A percentile compares a stretch with the other conserved stretches of the same genome.
phyloP scores from a whole-genome alignment of 2,329 filamentous ascomycete species.

The Penicillium capsulatum region DNA sequence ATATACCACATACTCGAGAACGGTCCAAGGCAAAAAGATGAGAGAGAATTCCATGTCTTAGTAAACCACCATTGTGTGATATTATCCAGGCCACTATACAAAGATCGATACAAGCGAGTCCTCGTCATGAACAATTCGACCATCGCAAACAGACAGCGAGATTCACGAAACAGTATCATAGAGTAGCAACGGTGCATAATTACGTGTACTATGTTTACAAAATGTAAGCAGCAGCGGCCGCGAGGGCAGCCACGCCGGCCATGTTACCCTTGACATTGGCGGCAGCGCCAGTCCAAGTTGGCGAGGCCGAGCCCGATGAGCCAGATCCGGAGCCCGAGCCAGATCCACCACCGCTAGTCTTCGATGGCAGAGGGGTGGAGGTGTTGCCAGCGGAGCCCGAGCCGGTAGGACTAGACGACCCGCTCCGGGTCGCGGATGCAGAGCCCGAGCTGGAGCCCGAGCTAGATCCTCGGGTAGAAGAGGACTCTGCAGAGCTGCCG shows the following conservation, averaged over 20 bases:
- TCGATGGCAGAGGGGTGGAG: conserved; percentile 17
- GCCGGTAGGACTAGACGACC: conserved; percentile 6
- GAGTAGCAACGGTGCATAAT: no score
- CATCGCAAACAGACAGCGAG: no score
- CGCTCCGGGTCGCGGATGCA: conserved; percentile 9
- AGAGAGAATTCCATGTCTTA: no score
- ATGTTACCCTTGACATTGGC: conserved; percentile 24
- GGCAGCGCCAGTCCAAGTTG: conserved; percentile 26
- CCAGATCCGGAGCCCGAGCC: conserved; percentile 19
- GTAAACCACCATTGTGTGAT: no score
- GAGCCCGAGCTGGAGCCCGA: conserved; percentile 1
- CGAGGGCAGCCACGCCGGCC: conserved; percentile 23
- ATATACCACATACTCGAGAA: no score
- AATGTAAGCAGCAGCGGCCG: conserved; percentile 24
- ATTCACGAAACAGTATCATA: no score
- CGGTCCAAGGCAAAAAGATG: no score
- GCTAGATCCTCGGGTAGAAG: conserved; percentile 1
- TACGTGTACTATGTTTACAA: conserved; percentile 24
- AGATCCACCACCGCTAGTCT: conserved; percentile 11
- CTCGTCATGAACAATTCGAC: no score
- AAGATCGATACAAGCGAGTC: no score
- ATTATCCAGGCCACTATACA: no score
- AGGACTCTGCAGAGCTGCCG: conserved; percentile 2
- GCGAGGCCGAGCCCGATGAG: conserved; percentile 17
- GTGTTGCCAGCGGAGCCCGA: conserved; percentile 7